Percentiles rank a stretch among this genome's conserved stretches.
Conservation (phyloP, 225 moss, liverwort and hornwort species). For the Bryum argenteum region DNA sequence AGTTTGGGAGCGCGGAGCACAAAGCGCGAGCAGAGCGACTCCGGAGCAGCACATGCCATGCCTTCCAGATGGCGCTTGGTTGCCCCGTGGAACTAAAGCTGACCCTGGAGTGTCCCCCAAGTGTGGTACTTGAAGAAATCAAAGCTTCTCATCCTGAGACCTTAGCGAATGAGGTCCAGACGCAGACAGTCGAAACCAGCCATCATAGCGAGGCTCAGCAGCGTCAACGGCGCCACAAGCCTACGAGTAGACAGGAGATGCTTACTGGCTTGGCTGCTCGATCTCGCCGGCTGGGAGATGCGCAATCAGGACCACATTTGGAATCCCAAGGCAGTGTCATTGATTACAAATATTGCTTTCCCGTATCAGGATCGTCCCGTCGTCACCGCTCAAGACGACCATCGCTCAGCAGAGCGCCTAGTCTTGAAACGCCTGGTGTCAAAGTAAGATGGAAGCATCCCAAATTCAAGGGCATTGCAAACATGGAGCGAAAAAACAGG, state of each 20-base stretch:
- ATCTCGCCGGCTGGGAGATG: conserved; percentile 30
- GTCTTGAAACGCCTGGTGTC: conserved; percentile 43
- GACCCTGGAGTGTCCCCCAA: conserved; percentile 67
- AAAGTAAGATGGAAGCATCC: conserved; percentile 52
- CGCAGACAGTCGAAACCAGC: conserved; percentile 8
- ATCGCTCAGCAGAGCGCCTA: conserved; percentile 41
- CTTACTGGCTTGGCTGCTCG: conserved; percentile 46
- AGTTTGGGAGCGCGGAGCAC: conserved; percentile 75
- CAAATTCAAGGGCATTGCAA: conserved; percentile 43
- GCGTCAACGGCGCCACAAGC: conserved; percentile 24
- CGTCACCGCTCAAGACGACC: conserved; percentile 41
- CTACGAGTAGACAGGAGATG: conserved; percentile 47
- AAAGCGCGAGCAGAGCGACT: conserved; percentile 82
- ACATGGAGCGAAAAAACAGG: conserved; percentile 55
- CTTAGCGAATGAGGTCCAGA: conserved; percentile 25
- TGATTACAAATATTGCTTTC: conserved; percentile 44
- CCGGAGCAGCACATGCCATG: conserved; percentile 89
- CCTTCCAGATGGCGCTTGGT: conserved; percentile 92
- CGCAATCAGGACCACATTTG: conserved; percentile 26
- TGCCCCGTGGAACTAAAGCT: conserved; percentile 89
- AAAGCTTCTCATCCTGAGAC: conserved; percentile 46
- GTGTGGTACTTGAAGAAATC: conserved; percentile 40
- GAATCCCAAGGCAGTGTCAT: conserved; percentile 25
- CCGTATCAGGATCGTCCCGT: conserved; percentile 35
- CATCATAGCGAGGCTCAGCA: background rate